phyloP scores from a whole-genome alignment of 768 basidiomycete genomes.

The Lactarius trivialis region DNA sequence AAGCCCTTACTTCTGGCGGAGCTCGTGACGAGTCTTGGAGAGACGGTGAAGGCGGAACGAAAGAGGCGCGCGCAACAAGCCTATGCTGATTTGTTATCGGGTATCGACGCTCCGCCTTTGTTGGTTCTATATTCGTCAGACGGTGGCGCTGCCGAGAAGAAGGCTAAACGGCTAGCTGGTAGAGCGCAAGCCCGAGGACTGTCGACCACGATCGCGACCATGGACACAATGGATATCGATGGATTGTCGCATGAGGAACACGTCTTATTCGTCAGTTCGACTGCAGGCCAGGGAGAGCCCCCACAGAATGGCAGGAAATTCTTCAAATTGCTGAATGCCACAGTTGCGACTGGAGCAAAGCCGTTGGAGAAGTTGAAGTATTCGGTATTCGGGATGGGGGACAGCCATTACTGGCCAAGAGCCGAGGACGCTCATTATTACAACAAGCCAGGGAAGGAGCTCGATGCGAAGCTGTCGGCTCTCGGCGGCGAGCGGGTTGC shows the following conservation, averaged over 20 bases:
- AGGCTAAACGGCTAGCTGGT: conserved; percentile 78
- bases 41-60: conserved; percentile 76
- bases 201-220: conserved; percentile 60
- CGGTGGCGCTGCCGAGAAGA: conserved; percentile 93
- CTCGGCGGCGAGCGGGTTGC: conserved; percentile 76
- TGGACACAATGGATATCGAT: conserved; percentile 78
- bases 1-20: conserved; percentile 76
- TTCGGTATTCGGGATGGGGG: conserved; percentile 91
- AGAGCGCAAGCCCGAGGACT: conserved; percentile 83
- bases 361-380: conserved; percentile 61
- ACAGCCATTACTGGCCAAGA: conserved; percentile 98
- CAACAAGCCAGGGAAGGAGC: conserved; percentile 92
- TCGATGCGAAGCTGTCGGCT: conserved; percentile 69
- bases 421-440: conserved; percentile 97
- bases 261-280: conserved; percentile 84
- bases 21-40: conserved; percentile 77
- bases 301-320: conserved; percentile 93
- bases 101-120: conserved; percentile 85
- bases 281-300: conserved; percentile 95
- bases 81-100: conserved; percentile 75
- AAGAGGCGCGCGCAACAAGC: conserved; percentile 74
- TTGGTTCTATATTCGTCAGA: conserved; percentile 92
- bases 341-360: conserved; percentile 48
- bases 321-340: conserved; percentile 77
- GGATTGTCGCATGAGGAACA: conserved; percentile 56